Evolutionary conservation across 371 early-diverging fungal genomes (phyloP).

Genomic region (Circinella minor): DNA sequence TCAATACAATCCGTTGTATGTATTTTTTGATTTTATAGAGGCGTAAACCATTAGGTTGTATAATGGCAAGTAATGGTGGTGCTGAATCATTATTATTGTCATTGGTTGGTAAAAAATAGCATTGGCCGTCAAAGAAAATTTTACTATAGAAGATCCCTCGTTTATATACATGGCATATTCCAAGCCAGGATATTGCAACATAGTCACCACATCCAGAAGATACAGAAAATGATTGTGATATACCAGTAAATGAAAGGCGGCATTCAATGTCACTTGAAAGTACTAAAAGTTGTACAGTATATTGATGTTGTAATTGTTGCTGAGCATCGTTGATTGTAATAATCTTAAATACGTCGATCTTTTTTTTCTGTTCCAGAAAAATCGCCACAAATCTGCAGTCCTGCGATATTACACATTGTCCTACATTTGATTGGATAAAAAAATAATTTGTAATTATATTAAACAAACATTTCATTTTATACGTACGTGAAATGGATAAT

Average conservation of each 20-base stretch:
- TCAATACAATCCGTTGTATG: neutral
- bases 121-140: neutral
- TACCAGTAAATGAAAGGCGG: neutral
- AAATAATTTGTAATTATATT: neutral
- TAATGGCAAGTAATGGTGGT: neutral
- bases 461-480: neutral
- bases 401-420: neutral
- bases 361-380: neutral
- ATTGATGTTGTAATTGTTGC: neutral
- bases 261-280: neutral
- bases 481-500: neutral
- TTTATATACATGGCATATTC: conserved; percentile 1
- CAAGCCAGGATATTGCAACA: conserved; percentile 1
- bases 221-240: neutral
- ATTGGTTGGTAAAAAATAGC: neutral
- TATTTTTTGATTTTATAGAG: neutral
- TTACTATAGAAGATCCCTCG: neutral
- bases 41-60: neutral
- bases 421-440: neutral
- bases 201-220: neutral
- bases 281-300: neutral
- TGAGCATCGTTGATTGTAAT: neutral
- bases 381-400: conserved; percentile 1
- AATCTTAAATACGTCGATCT: conserved; percentile 3
- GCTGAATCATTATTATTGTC: neutral